A percentile compares a stretch with the other conserved stretches of the same genome.
These are phyloP conservation scores for Bipolaris zeicola DNA, from an alignment of 2,329 filamentous ascomycete species.

Conservation along the genomic window DNA sequence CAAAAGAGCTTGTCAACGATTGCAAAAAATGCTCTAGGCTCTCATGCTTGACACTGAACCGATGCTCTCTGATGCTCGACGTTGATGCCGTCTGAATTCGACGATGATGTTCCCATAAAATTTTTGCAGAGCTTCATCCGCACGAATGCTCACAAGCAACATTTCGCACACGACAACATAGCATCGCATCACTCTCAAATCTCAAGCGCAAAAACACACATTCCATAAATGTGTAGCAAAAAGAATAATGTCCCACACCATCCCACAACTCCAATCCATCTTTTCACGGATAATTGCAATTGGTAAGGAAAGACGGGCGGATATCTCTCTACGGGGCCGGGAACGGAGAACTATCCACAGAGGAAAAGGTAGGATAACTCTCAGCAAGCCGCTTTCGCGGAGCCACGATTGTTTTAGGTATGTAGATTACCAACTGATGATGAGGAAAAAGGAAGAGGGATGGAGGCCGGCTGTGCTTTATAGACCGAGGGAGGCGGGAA, in stretches of 20 bases:
- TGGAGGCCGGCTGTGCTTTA: slow-evolving; percentile 31
- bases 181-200: no score
- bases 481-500: neutral
- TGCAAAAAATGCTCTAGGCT: neutral
- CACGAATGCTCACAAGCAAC: no score
- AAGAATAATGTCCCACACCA: slow-evolving; percentile 46
- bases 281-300: slow-evolving; percentile 48
- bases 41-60: neutral
- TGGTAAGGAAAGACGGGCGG: slow-evolving; percentile 50
- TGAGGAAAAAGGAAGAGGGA: slow-evolving; percentile 32
- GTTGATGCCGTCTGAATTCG: neutral
- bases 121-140: no score
- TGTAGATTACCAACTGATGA: slow-evolving; percentile 48
- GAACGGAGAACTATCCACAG: slow-evolving; percentile 52
- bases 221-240: neutral
- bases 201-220: no score
- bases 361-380: slow-evolving; percentile 42
- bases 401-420: slow-evolving; percentile 48
- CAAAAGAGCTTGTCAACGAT: neutral
- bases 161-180: no score
- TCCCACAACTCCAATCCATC: slow-evolving; percentile 52
- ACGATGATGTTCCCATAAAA: no score
- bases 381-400: slow-evolving; percentile 51
- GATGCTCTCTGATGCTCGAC: neutral
- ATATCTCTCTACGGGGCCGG: slow-evolving; percentile 49